A percentile compares a stretch with the other conserved stretches of the same genome.
Evolutionary conservation across 2,329 filamentous ascomycete species (phyloP).

Genomic region (Aschersonia sp.): DNA sequence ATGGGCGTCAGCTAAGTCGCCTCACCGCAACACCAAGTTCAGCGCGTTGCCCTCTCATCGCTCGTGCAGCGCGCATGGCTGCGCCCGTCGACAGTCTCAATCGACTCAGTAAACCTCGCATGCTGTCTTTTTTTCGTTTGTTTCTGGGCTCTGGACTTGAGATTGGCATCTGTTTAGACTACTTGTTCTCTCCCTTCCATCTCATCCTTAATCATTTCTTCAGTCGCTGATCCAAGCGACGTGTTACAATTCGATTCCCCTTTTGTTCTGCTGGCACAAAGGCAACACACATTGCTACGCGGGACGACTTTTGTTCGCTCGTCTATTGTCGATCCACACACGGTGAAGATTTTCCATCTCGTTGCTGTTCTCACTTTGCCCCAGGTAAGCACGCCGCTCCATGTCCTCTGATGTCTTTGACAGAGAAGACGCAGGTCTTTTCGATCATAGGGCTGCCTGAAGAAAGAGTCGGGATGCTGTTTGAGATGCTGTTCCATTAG

Average conservation of each 20-base stretch:
- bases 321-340: too few relatives aligned
- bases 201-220: not conserved
- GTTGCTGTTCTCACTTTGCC: too few relatives aligned
- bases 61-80: slow-evolving; percentile 13
- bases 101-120: slow-evolving; percentile 1
- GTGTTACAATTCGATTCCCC: not conserved
- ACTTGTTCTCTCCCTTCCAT: not conserved
- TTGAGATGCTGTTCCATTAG: too few relatives aligned
- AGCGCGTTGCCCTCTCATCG: slow-evolving; percentile 1
- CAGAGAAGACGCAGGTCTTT: too few relatives aligned
- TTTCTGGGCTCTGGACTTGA: slow-evolving; percentile 6
- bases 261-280: not conserved
- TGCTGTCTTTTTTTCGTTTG: slow-evolving; percentile 8
- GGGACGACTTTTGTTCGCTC: too few relatives aligned
- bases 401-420: too few relatives aligned
- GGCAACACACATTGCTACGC: not conserved
- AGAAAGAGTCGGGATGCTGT: too few relatives aligned
- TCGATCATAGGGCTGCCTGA: too few relatives aligned
- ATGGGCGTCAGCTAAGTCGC: slow-evolving; percentile 8
- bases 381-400: too few relatives aligned
- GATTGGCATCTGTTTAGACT: not conserved
- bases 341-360: too few relatives aligned
- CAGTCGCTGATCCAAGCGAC: not conserved
- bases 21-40: slow-evolving; percentile 5
- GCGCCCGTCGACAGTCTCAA: slow-evolving; percentile 1